Percentiles rank a stretch among this genome's conserved stretches.
phyloP scores from a whole-genome alignment of 208 protist species.

The Endotrypanum monterogeii region DNA sequence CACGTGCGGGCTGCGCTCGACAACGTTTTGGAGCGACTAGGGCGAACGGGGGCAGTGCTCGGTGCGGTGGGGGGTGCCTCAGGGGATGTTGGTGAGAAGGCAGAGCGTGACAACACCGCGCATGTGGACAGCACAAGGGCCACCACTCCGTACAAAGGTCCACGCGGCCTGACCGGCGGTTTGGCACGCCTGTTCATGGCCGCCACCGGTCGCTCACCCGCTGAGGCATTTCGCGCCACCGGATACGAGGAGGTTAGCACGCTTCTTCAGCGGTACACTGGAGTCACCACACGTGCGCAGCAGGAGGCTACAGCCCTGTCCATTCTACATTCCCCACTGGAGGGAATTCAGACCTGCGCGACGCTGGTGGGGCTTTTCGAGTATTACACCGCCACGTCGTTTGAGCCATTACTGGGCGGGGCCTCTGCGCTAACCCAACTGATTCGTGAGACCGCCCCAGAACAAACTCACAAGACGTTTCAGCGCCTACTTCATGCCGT shows the following conservation, averaged over 20 bases:
- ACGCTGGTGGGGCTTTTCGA: conserved; percentile 68
- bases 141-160: conserved; percentile 18
- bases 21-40: conserved; percentile 61
- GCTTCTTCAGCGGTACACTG: conserved; percentile 42
- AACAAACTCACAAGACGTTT: conserved; percentile 50
- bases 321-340: conserved; percentile 39
- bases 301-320: conserved; percentile 46
- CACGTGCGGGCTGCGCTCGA: conserved; percentile 67
- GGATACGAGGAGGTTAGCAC: conserved; percentile 13
- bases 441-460: conserved; percentile 45
- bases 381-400: conserved; percentile 68
- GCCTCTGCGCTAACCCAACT: conserved; percentile 54
- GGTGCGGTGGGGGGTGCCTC: neutral
- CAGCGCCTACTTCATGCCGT: conserved; percentile 46
- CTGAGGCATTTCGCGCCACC: conserved; percentile 8
- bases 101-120: neutral
- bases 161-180: conserved; percentile 38
- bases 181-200: conserved; percentile 46
- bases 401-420: conserved; percentile 56
- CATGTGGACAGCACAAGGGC: neutral
- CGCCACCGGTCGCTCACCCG: conserved; percentile 32
- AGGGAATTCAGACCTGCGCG: conserved; percentile 51
- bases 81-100: neutral
- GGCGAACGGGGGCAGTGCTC: conserved; percentile 33
- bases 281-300: conserved; percentile 62